Percentiles rank a stretch among this genome's conserved stretches.
Conservation (phyloP, 2,329 filamentous ascomycete species). For the Fonsecaea nubica region DNA sequence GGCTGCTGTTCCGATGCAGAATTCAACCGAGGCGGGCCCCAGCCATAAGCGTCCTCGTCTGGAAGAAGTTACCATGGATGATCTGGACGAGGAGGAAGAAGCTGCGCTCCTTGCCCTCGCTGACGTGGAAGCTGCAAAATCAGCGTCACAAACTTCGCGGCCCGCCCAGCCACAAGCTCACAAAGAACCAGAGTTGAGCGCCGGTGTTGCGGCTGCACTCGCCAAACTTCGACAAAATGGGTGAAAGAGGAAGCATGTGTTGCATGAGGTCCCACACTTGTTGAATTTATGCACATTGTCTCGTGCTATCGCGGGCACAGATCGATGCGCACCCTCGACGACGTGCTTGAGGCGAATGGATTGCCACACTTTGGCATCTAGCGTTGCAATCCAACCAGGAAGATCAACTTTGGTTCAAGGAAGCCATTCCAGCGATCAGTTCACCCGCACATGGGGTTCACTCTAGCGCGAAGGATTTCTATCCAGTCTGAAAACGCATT, state of each 20-base stretch:
- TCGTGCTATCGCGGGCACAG: background rate
- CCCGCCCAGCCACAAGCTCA: constrained; percentile 37
- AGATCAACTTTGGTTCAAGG: background rate
- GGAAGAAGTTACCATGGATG: constrained; percentile 34
- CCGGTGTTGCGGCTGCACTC: constrained; percentile 65
- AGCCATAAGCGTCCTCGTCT: constrained; percentile 35
- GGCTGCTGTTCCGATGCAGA: constrained; percentile 19
- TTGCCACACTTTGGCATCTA: background rate
- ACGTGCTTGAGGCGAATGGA: background rate
- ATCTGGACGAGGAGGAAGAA: constrained; percentile 55
- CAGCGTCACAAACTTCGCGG: constrained; percentile 20
- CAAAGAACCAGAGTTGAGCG: constrained; percentile 52
- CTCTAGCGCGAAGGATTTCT: background rate
- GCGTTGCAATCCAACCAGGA: background rate
- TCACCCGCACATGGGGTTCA: background rate
- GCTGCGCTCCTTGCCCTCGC: constrained; percentile 50
- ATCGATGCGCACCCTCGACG: background rate
- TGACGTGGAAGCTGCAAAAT: constrained; percentile 24
- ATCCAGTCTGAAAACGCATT: background rate
- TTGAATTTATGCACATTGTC: background rate
- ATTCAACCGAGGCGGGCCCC: constrained; percentile 17
- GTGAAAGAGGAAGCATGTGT: background rate
- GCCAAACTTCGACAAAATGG: constrained; percentile 57
- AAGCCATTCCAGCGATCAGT: background rate
- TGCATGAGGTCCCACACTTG: background rate